Percentiles rank a stretch among this genome's conserved stretches.
These are phyloP conservation scores for Marvania coccoides DNA, from an alignment of 139 green algal genomes.

Conservation along the genomic window DNA sequence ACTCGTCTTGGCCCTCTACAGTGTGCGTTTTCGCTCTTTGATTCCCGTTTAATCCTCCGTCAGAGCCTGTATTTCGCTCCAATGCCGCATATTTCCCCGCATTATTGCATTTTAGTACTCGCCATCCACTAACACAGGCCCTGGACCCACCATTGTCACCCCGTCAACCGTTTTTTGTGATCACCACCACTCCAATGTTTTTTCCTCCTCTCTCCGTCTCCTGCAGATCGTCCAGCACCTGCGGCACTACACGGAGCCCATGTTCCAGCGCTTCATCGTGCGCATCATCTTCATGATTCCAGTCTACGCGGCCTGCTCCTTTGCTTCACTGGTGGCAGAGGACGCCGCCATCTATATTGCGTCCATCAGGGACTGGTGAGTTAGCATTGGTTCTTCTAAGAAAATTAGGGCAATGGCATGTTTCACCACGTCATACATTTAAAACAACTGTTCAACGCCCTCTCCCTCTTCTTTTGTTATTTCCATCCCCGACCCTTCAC, in stretches of 20 bases:
- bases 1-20: background rate
- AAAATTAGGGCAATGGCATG: background rate
- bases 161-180: too few species aligned
- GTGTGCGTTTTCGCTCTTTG: background rate
- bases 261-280: constrained; percentile 93
- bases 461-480: background rate
- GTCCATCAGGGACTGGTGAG: constrained; percentile 81
- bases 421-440: background rate
- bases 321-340: constrained; percentile 60
- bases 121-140: too few species aligned
- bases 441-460: background rate
- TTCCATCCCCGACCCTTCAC: background rate
- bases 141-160: too few species aligned
- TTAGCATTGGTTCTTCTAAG: background rate
- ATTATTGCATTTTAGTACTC: too few species aligned
- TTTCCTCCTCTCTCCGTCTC: background rate
- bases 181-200: too few species aligned
- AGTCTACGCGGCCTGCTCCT: constrained; percentile 80
- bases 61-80: too few species aligned
- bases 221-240: constrained; percentile 85
- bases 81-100: too few species aligned
- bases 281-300: constrained; percentile 97
- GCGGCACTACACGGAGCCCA: constrained; percentile 83
- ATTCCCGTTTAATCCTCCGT: too few species aligned
- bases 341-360: constrained; percentile 81